Evolutionary conservation across 108 stramenopile genomes (phyloP).

Genomic region (Nitzschia sp.): DNA sequence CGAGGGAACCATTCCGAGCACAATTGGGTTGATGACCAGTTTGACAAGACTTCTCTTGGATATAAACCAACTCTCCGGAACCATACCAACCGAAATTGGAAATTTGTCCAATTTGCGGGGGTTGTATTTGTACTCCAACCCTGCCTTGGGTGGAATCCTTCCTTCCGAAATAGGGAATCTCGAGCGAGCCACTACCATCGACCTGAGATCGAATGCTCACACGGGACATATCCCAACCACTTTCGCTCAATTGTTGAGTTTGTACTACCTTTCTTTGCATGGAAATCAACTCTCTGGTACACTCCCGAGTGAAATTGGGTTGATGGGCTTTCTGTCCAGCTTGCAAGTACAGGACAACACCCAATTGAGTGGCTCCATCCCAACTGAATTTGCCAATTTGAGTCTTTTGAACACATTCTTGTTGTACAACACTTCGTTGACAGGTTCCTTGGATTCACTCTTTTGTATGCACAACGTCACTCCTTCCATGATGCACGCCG

Average conservation of each 20-base stretch:
- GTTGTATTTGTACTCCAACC: constrained; percentile 20
- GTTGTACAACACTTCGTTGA: constrained; percentile 10
- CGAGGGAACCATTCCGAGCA: background rate
- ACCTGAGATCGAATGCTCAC: no score
- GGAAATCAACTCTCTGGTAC: no score
- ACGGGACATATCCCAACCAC: no score
- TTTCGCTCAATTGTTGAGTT: background rate
- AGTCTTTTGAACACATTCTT: constrained; percentile 8
- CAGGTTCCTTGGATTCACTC: constrained; percentile 7
- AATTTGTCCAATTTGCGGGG: constrained; percentile 10
- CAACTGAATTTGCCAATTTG: no score
- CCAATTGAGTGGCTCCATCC: no score
- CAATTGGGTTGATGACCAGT: background rate
- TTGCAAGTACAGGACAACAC: no score
- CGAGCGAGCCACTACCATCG: no score
- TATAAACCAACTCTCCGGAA: background rate
- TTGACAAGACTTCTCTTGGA: background rate
- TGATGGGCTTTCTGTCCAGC: no score
- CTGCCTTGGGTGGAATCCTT: constrained; percentile 15
- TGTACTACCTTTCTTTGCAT: no score
- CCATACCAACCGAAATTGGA: constrained; percentile 10
- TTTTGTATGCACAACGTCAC: constrained; percentile 12
- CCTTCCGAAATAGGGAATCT: constrained; percentile 38
- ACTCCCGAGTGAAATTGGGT: no score
- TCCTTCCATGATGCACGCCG: no score